Evolutionary conservation across 805 yeast genomes (phyloP).

Genomic region (Spathaspora gorwiae): DNA sequence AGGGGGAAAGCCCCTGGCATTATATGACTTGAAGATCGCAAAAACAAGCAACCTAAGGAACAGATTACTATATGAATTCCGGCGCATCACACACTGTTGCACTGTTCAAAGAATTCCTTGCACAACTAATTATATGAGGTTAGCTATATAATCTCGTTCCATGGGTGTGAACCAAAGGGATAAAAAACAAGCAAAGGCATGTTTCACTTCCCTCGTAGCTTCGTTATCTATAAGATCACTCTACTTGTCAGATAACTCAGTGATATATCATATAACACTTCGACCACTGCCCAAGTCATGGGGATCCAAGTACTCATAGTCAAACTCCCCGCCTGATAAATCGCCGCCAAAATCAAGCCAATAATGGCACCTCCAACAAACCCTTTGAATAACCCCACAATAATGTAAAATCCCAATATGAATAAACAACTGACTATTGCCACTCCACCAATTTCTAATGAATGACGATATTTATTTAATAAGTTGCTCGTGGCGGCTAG

Average conservation of each 20-base stretch:
- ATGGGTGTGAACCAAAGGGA: too few relatives aligned
- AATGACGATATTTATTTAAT: constrained; percentile 17
- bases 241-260: constrained; percentile 56
- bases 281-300: constrained; percentile 69
- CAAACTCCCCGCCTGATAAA: constrained; percentile 75
- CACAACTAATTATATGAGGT: too few relatives aligned
- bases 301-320: constrained; percentile 97
- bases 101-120: too few relatives aligned
- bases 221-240: constrained; percentile 20
- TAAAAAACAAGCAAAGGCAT: too few relatives aligned
- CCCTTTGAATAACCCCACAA: constrained; percentile 63
- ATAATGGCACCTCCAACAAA: constrained; percentile 68
- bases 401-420: constrained; percentile 19
- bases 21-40: too few relatives aligned
- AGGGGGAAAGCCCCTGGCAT: too few relatives aligned
- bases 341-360: constrained; percentile 69
- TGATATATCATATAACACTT: constrained; percentile 61
- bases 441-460: constrained; percentile 1
- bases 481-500: constrained; percentile 42
- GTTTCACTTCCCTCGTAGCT: too few relatives aligned
- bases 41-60: too few relatives aligned
- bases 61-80: too few relatives aligned
- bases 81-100: too few relatives aligned
- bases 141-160: too few relatives aligned
- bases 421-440: not conserved